Evolutionary conservation across 2,329 filamentous ascomycete species (phyloP), one percentile per base, ranked within the genome.

Genomic region (Eurotiales sp.): DNA sequence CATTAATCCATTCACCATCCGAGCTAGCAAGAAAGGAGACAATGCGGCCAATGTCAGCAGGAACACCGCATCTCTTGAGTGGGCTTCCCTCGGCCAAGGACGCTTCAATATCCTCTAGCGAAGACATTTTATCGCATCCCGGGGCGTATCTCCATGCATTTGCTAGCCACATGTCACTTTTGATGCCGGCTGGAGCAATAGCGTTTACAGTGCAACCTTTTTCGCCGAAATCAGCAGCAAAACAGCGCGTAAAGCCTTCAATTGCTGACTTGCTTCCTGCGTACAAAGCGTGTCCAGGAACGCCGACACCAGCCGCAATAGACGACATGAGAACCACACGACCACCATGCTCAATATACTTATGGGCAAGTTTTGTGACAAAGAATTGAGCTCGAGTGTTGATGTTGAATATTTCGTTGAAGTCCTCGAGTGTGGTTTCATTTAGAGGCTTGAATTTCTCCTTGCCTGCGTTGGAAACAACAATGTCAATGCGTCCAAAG

Each of bases 191-290:
- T 0, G 84, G 84, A 0, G 84, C 84, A 27, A 86, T 76, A 40
- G 80, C 81, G 62, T 86, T 86, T 66, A 86, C 82, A 1, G 62
- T 65, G 57, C 86, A 84, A 51, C 81, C 80, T 61, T 83, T 78
- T 72, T 85, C 79, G 49, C 85, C 82, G 58, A 80, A 83, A 73
- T 87, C 84, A 64, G 78, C 84, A 4, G 87, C 84, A 71, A 90
- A 86, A 60, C 80, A 83, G 66, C 87, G 85, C 59, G 87, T 85
- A 69, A 90, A 88, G 10, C 85, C 85, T 70, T 89, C 87, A 55
- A 90, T 84, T 32, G 87, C 83, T 60, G 85, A 87, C 77, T 90
- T 90, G 68, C 78, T 83, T 12, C 82, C 86, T 19, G 86, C 86
- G 76, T 90, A 90, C 43, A 90, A 77, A 12, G 84, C 78, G 67